Base-by-base conservation (phyloP, 495 filamentous ascomycete genomes). In the Thermothielavioides terrestris region DNA sequence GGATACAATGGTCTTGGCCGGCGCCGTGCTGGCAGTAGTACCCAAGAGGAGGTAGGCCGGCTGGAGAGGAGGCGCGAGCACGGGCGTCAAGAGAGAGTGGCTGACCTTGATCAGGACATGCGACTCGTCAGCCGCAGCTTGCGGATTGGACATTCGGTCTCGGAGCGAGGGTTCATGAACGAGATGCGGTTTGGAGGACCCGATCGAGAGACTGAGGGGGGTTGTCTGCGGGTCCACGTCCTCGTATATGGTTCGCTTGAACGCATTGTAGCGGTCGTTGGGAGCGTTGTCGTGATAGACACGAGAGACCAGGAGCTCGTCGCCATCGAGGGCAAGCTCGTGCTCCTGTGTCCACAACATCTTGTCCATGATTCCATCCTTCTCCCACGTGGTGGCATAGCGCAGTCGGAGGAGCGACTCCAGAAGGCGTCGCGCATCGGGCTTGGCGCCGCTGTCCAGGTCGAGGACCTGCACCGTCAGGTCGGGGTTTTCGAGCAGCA, bases 311-410 rank as follows among this genome's bases (percentile, higher is more conserved):
- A 28, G 10, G 12, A 30, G 9, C 4, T n/a, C 8, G 9, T 42
- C 49, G 14, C 25, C 22, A 12, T 44, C 14, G 4, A 68, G 18
- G 4, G 45, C 35, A 0, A 67, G 31, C 43, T 75, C 68, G 2
- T 58, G 64, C 49, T 71, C 68, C 10, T 28, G 50, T 7, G 58
- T 55, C 63, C 63, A 68, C 6, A 68, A 46, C 14, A 53, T 10
- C 37, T 40, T 35, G 14, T 49, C 15, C 21, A 9, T 14, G 22
- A 6, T 10, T n/a, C n/a, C 15, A 23, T 37, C 32, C 23, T 50
- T 37, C 30, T 49, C 32, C 53, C 56, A 59, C 10, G 8, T 4
- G 1, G n/a, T 10, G 7, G 58, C 38, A 22, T 39, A 37, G 18
- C 60, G 46, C 9, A 52, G 50, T 2, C 51, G 17, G 4, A 50